Base-by-base conservation (phyloP, 2,329 filamentous ascomycete species). In the Botrytis paeoniae region DNA sequence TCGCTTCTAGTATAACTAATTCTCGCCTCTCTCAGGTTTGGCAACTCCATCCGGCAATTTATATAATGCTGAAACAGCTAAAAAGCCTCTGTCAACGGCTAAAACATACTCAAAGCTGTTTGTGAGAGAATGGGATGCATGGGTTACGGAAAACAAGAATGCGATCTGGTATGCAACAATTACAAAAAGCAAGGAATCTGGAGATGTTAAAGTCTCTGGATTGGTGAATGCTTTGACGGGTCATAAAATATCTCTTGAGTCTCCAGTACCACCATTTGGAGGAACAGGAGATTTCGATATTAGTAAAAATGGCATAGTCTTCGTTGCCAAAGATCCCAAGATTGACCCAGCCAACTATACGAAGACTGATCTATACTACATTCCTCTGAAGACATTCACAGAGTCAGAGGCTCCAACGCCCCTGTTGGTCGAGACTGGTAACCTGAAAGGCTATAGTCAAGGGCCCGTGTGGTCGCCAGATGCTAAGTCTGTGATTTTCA, bases 61-160 rank as follows among this genome's bases (percentile, higher is more conserved):
- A 39, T 90, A 90, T 82, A 92, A 92, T 80, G 85, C 89, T 20
- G 85, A 89, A 54, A 85, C 86, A 22, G 89, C 88, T 54, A 83
- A 87, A 75, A 89, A 90, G 79, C 84, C 87, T 3, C 82, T 85
- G 37, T 91, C 91, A 32, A 88, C 89, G 5, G 93, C 89, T 41
- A 90, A 88, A 78, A 86, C 94, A 35, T 96, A 96, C 81, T 89
- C 89, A 32, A 89, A 87, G 65, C 87, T 95, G 39, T 96, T 93
- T 78, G 92, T 93, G 41, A 88, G 93, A 22, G 93, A 97, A 79
- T 97, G 93, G 93, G 93, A 97, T 80, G 82, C 86, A n/a, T 97
- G 91, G 83, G 85, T 90, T 39, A 89, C 87, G 0, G 87, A 90
- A 63, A 90, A 93, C 78, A 89, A 87, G 75, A 91, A 90, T 78